Evolutionary conservation across 352 stramenopile species (phyloP).

Genomic region (Pythium insidiosum): DNA sequence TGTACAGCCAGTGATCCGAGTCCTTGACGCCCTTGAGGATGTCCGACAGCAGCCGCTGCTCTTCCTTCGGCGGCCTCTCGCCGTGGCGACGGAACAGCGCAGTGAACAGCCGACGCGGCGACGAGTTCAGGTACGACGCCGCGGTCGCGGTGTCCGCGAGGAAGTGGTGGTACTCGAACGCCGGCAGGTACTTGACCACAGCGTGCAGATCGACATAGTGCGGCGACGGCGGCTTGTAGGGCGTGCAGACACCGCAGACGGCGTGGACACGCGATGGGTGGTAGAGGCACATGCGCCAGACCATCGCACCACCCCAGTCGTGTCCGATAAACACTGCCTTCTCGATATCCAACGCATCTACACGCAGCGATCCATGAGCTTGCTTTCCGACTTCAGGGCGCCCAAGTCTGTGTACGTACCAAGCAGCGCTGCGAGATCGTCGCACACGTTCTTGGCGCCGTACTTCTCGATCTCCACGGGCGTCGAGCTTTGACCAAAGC

Average conservation of each 20-base stretch:
- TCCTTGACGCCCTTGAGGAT: constrained; percentile 22
- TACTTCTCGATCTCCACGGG: constrained; percentile 40
- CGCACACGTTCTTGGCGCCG: constrained; percentile 44
- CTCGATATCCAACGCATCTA: constrained; percentile 56
- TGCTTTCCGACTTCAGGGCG: too few relatives aligned
- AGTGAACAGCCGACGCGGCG: constrained; percentile 39
- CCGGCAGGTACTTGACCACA: constrained; percentile 33
- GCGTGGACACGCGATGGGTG: constrained; percentile 48
- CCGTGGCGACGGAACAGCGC: constrained; percentile 37
- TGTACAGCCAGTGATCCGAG: constrained; percentile 26
- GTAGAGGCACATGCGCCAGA: constrained; percentile 68
- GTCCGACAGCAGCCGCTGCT: constrained; percentile 13
- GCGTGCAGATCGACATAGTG: constrained; percentile 29
- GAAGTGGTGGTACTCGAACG: constrained; percentile 64
- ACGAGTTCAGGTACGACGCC: constrained; percentile 26
- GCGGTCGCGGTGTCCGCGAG: constrained; percentile 30
- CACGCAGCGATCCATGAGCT: not conserved
- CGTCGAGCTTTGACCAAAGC: constrained; percentile 50
- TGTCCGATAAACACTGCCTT: constrained; percentile 67
- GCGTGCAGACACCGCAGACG: constrained; percentile 55
- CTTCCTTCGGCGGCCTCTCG: constrained; percentile 15
- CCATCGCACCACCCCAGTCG: constrained; percentile 58
- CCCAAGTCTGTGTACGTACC: too few relatives aligned
- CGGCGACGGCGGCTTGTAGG: constrained; percentile 40
- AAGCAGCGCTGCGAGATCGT: constrained; percentile 40